Evolutionary conservation across 805 yeast genomes (phyloP), one percentile per base, ranked within the genome.

Genomic region (Candida ortonii): DNA sequence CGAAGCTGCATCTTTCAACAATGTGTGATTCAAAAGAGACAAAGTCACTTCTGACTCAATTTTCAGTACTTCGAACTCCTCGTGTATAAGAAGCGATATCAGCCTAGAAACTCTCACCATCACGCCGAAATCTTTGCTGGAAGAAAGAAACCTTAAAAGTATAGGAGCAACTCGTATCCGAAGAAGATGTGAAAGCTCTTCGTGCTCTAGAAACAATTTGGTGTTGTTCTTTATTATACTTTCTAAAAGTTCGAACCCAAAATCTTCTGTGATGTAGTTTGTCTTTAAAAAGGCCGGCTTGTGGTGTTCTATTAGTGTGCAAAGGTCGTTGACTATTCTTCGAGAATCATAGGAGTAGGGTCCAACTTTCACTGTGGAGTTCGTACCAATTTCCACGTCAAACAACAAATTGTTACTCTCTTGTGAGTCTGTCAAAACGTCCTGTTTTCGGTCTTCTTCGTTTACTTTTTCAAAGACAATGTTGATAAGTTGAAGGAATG

Each of bases 221-320:
- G 67, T 64, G 50, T 87, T 87, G 52, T 78, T 79, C 10, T 78
- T 69, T 20, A 93, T 59, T 4, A 89, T 70, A 37, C 82, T 82
- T 59, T 93, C 97, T 15, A 93, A 57, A 18, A 90, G 70, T 52
- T 90, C 98, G 33, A 93, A 71, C 0, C 87, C 86, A 39, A 87
- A 70, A 28, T 77, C 71, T 57, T 81, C 74, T 28, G 84, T 68
- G 21, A 82, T 52, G 36, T 70, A 62, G 30, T 65, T 60, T 22
- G 77, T 58, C 38, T 72, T 72, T 35, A 87, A 57, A 44, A 75
- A 78, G 1, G 55, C 40, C 0, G 87, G 78, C 20, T 67, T 64
- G 38, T 72, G 77, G 37, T 70, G 74, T 33, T 79, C 83, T 7
- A 80, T 72, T 24, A 84, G 55, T 2, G 72, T 66, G 49, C 95